Evolutionary conservation across 192 early-diverging fungal genomes (phyloP).

Genomic region (Rhizoclosmatium globosum): DNA sequence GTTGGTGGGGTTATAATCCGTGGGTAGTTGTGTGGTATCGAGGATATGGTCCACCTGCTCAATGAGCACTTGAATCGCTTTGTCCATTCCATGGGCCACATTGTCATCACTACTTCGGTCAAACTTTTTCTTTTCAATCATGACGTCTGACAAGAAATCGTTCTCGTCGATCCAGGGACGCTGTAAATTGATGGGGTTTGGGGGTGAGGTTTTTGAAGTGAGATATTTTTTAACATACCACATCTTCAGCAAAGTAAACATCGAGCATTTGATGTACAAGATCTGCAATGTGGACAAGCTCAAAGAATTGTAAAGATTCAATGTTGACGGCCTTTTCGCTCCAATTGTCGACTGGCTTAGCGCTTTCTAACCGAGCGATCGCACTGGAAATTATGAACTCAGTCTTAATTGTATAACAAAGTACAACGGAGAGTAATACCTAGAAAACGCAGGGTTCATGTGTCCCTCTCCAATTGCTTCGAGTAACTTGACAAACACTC

Average conservation of each 20-base stretch:
- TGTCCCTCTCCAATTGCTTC: constrained; percentile 76
- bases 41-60: constrained; percentile 87
- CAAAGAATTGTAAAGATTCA: constrained; percentile 86
- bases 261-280: constrained; percentile 94
- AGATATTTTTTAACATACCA: constrained; percentile 57
- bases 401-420: not conserved
- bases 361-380: constrained; percentile 48
- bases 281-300: constrained; percentile 93
- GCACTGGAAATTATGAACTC: constrained; percentile 41
- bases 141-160: constrained; percentile 91
- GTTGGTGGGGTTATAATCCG: constrained; percentile 76
- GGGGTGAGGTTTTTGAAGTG: not conserved
- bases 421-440: constrained; percentile 36
- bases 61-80: constrained; percentile 85
- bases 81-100: constrained; percentile 93
- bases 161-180: constrained; percentile 80
- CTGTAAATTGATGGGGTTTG: constrained; percentile 38
- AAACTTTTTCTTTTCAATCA: constrained; percentile 91
- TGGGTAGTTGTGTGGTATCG: constrained; percentile 67
- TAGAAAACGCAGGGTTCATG: constrained; percentile 74
- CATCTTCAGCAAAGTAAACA: constrained; percentile 89
- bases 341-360: constrained; percentile 47
- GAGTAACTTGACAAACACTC: constrained; percentile 79
- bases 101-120: constrained; percentile 88
- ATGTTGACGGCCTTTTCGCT: constrained; percentile 55